Conservation (phyloP, 768 basidiomycete species). For the Ramaria sp. region DNA sequence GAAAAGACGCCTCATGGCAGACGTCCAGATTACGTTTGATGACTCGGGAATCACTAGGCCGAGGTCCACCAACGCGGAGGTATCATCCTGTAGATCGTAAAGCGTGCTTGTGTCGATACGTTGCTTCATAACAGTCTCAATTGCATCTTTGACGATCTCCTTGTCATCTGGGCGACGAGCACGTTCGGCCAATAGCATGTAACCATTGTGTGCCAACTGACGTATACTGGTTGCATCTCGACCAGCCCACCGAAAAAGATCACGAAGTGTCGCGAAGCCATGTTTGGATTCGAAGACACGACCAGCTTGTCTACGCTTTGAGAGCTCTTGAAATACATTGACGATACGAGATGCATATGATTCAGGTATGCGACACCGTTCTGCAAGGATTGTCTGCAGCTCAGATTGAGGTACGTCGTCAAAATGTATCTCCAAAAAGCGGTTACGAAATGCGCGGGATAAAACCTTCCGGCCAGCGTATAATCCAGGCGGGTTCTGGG, state of each 20-base stretch:
- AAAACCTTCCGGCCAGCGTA: slow-evolving; percentile 93
- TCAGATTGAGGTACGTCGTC: slow-evolving; percentile 93
- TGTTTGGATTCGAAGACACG: slow-evolving; percentile 97
- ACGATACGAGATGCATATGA: slow-evolving; percentile 90
- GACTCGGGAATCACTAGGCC: slow-evolving; percentile 43
- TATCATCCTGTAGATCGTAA: slow-evolving; percentile 45
- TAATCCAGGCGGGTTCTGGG: slow-evolving; percentile 93
- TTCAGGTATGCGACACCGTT: slow-evolving; percentile 86
- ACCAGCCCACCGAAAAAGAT: slow-evolving; percentile 95
- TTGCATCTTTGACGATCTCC: slow-evolving; percentile 79
- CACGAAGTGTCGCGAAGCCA: slow-evolving; percentile 92
- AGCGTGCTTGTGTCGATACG: slow-evolving; percentile 60
- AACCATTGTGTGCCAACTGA: slow-evolving; percentile 90
- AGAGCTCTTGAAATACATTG: slow-evolving; percentile 83
- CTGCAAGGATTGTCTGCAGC: slow-evolving; percentile 87
- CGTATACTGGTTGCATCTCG: slow-evolving; percentile 84
- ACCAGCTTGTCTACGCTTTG: slow-evolving; percentile 80
- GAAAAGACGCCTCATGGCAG: slow-evolving; percentile 85
- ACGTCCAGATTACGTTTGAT: slow-evolving; percentile 76
- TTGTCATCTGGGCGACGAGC: slow-evolving; percentile 80
- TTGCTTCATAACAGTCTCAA: slow-evolving; percentile 85
- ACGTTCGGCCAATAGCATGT: slow-evolving; percentile 94
- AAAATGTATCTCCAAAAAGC: slow-evolving; percentile 96
- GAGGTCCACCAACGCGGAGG: slow-evolving; percentile 31
- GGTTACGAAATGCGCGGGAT: slow-evolving; percentile 92